Conservation (phyloP, 139 green algal genomes). For the Chlorella ohadii region DNA sequence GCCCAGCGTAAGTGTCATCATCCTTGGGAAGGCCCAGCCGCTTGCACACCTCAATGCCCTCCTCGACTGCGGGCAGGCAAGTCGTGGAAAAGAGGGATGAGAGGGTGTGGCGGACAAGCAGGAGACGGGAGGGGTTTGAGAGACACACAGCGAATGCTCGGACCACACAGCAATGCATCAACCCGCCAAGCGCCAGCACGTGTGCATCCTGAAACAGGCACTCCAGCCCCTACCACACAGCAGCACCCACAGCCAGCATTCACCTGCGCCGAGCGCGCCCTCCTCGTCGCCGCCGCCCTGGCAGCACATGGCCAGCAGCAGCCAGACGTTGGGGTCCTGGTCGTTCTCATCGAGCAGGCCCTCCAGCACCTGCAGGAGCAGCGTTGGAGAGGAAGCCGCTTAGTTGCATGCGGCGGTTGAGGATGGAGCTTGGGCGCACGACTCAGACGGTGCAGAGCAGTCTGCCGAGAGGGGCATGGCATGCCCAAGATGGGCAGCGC, state of each 20-base stretch:
- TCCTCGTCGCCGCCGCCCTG: slow-evolving; percentile 56
- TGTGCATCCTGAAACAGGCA: not conserved
- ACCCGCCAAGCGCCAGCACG: too few relatives aligned
- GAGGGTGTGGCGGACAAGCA: too few relatives aligned
- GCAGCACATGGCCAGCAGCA: slow-evolving; percentile 72
- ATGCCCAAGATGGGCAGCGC: too few relatives aligned
- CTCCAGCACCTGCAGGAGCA: slow-evolving; percentile 71
- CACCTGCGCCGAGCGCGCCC: slow-evolving; percentile 59
- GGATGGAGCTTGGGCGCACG: too few relatives aligned
- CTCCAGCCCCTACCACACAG: too few relatives aligned
- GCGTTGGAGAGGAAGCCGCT: not conserved
- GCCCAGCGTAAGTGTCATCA: not conserved
- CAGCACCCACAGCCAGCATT: too few relatives aligned
- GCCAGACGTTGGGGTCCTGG: slow-evolving; percentile 77
- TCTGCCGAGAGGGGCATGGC: too few relatives aligned
- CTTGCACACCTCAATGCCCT: slow-evolving; percentile 12
- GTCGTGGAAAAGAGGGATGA: too few relatives aligned
- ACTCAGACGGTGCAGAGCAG: too few relatives aligned
- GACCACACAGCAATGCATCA: too few relatives aligned
- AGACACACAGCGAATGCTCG: too few relatives aligned
- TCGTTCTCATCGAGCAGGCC: slow-evolving; percentile 84
- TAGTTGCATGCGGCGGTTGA: not conserved
- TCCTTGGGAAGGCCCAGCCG: not conserved
- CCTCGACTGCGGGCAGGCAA: slow-evolving; percentile 5
- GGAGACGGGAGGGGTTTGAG: too few relatives aligned